Evolutionary conservation across 768 basidiomycete genomes (phyloP), one percentile per base, ranked within the genome.

Genomic region (Tricholoma saponaceum): DNA sequence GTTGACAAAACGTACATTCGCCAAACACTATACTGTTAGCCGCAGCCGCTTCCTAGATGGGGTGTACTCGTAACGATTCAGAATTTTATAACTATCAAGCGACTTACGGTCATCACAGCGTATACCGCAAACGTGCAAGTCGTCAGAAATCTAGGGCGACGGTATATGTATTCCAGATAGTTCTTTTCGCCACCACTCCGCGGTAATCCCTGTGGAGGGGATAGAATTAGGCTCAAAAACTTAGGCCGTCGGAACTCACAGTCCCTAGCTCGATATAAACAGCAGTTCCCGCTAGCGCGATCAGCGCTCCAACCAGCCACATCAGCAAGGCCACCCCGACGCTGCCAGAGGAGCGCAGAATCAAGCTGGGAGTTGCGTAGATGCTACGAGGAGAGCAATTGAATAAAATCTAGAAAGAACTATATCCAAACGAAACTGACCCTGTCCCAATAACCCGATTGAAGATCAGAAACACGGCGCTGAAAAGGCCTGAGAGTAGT

Each of bases 201-300:
- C 1, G 89, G 89, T 2, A 90, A 73, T 18, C 83, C 86, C 85
- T 89, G 55, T 52, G 49, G 25, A 20, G n/a, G 43, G n/a, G n/a
- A n/a, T n/a, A n/a, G n/a, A n/a, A n/a, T n/a, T n/a, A n/a, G n/a
- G n/a, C n/a, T n/a, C n/a, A n/a, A n/a, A n/a, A n/a, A n/a, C n/a
- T n/a, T n/a, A 12, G 22, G 52, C 47, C 18, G 46, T 44, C 44
- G 13, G 18, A 37, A 60, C 77, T 60, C 57, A 88, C 87, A 23
- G 88, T 89, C 20, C 89, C 88, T 20, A 88, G 77, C 66, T 90
- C 89, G n/a, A 89, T 76, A 61, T 84, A 90, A 3, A 90, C 88
- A 0, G 81, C 78, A 1, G 87, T 87, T 3, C 89, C 89, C 32
- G 81, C 79, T 0, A 81, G 77, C 1, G 89, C 86, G 35, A 89